Evolutionary conservation across 2,329 filamentous ascomycete genomes (phyloP).

Genomic region (Metarhizium anisopliae): DNA sequence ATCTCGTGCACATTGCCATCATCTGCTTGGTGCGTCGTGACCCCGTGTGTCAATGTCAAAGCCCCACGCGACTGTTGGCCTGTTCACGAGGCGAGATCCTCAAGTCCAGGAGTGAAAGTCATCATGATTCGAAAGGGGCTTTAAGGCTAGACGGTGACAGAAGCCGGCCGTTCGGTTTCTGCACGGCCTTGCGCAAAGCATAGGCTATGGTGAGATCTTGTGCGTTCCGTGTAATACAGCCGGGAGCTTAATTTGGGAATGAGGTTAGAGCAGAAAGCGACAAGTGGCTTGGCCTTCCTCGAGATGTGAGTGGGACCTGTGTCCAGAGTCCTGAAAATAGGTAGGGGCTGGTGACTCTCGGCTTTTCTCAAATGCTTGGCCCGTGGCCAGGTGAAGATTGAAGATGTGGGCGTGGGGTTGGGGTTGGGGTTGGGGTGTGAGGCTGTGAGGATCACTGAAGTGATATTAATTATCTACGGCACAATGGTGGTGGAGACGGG

Average conservation of each 20-base stretch:
- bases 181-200: background rate
- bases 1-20: constrained; percentile 1
- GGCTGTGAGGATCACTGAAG: background rate
- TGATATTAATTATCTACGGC: background rate
- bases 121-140: background rate
- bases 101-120: background rate
- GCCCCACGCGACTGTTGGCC: background rate
- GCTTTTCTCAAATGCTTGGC: background rate
- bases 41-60: background rate
- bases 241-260: too few species aligned
- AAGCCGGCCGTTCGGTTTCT: background rate
- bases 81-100: background rate
- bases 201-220: background rate
- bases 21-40: background rate
- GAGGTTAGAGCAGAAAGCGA: background rate
- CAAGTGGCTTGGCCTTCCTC: background rate
- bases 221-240: background rate
- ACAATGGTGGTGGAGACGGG: background rate
- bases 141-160: background rate
- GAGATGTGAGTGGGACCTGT: background rate
- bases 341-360: background rate
- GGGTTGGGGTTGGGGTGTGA: background rate
- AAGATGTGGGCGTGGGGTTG: background rate
- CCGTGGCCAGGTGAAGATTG: background rate
- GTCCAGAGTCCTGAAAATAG: background rate